Evolutionary conservation across 1,139 yeast genomes (phyloP).

Genomic region (Suhomyces guaymorum): DNA sequence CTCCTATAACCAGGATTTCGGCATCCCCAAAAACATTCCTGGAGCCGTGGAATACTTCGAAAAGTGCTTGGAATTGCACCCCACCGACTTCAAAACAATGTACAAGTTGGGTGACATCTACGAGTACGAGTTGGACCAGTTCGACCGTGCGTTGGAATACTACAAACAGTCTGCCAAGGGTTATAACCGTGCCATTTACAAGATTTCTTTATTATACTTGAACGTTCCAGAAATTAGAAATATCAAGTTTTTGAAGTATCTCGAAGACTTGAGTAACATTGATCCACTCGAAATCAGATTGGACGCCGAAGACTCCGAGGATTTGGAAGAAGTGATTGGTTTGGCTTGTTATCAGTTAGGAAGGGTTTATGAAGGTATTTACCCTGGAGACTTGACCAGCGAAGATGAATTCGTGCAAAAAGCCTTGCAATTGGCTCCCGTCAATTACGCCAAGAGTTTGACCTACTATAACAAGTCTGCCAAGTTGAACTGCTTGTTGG

Average conservation of each 20-base stretch:
- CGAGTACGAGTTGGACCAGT: conserved; percentile 35
- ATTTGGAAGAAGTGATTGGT: conserved; percentile 45
- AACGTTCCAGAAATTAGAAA: conserved; percentile 39
- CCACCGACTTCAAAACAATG: conserved; percentile 36
- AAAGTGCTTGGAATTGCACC: conserved; percentile 35
- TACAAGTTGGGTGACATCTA: conserved; percentile 45
- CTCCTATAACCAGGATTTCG: conserved; percentile 41
- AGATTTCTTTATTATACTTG: conserved; percentile 42
- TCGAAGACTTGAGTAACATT: conserved; percentile 40
- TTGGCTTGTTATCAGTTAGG: conserved; percentile 59
- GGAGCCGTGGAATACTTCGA: conserved; percentile 37
- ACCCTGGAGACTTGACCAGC: conserved; percentile 45
- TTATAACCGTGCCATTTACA: conserved; percentile 46
- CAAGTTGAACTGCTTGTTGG: conserved; percentile 69
- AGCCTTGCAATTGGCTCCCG: conserved; percentile 43
- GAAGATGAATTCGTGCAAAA: conserved; percentile 40
- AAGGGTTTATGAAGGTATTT: conserved; percentile 66
- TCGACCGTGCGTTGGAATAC: conserved; percentile 36
- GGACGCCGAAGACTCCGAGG: conserved; percentile 43
- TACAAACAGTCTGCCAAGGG: conserved; percentile 47
- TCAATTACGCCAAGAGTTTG: conserved; percentile 61
- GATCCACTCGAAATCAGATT: conserved; percentile 37
- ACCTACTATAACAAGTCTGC: conserved; percentile 78
- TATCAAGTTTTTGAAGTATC: conserved; percentile 37
- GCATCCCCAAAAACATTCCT: conserved; percentile 32